Conservation (phyloP, 148 eudicot genomes). For the Polygonum aviculare region DNA sequence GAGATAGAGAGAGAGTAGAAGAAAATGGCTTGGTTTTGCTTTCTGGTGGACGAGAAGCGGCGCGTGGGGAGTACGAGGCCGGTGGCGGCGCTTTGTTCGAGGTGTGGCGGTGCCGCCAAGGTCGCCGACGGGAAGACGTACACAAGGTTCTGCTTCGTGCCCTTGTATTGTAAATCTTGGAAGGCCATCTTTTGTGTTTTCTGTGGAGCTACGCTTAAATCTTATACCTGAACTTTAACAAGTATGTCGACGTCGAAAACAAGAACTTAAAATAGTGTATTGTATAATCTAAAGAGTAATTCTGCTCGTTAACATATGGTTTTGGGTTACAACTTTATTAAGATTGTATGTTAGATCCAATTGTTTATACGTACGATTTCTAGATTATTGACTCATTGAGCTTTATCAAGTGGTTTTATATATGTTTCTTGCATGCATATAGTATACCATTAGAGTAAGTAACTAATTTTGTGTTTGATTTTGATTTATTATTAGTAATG, state of each 20-base stretch:
- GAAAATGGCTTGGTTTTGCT: constrained; percentile 51
- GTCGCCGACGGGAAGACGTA: constrained; percentile 53
- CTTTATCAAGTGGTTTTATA: no score
- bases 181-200: constrained; percentile 59
- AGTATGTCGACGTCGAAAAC: no score
- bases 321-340: no score
- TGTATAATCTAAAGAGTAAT: no score
- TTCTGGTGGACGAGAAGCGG: constrained; percentile 54
- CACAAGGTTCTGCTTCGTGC: constrained; percentile 49
- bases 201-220: constrained; percentile 57
- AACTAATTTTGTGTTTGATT: no score
- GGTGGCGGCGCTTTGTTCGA: constrained; percentile 52
- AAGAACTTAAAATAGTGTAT: no score
- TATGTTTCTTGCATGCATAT: no score
- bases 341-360: no score
- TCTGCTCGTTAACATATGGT: no score
- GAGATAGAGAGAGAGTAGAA: neutral
- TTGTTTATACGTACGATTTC: no score
- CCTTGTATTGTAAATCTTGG: constrained; percentile 50
- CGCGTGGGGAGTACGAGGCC: constrained; percentile 35
- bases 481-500: neutral
- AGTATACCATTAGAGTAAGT: no score
- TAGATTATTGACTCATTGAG: no score
- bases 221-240: constrained; percentile 25
- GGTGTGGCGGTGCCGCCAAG: constrained; percentile 55